Percentiles rank a stretch among this genome's conserved stretches.
phyloP scores from a whole-genome alignment of 345 rosid genomes.

The Clarkia xantiana region DNA sequence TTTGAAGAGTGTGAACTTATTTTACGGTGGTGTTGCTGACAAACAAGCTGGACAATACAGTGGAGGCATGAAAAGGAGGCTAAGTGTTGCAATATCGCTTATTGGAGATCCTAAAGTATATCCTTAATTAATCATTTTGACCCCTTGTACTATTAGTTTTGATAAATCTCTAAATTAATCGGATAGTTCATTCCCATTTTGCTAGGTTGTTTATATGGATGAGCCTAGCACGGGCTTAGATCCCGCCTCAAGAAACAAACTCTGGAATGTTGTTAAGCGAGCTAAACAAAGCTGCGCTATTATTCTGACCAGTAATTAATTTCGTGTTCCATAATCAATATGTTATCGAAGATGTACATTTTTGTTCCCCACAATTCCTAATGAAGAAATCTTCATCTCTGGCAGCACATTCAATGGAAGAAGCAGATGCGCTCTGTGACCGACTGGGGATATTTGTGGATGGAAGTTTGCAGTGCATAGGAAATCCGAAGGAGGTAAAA shows the following conservation, averaged over 20 bases:
- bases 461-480: conserved; percentile 87
- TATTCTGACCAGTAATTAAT: conserved; percentile 76
- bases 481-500: conserved; percentile 74
- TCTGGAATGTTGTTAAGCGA: conserved; percentile 79
- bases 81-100: conserved; percentile 89
- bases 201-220: conserved; percentile 91
- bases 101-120: conserved; percentile 85
- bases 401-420: conserved; percentile 92
- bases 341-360: no score
- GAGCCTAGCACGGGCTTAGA: conserved; percentile 98
- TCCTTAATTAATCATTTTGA: background rate
- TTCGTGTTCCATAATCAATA: conserved; percentile 1
- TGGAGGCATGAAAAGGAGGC: conserved; percentile 98
- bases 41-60: conserved; percentile 84
- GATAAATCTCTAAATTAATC: no score
- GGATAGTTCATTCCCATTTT: background rate
- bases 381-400: background rate
- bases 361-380: no score
- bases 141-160: background rate
- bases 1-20: conserved; percentile 60
- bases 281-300: conserved; percentile 76
- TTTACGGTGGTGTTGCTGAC: conserved; percentile 71
- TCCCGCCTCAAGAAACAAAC: conserved; percentile 82
- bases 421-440: conserved; percentile 86
- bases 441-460: conserved; percentile 76